Percentiles rank a stretch among this genome's conserved stretches.
Conservation (phyloP, 2,329 filamentous ascomycete genomes). For the Aspergillus pseudotamarii region DNA sequence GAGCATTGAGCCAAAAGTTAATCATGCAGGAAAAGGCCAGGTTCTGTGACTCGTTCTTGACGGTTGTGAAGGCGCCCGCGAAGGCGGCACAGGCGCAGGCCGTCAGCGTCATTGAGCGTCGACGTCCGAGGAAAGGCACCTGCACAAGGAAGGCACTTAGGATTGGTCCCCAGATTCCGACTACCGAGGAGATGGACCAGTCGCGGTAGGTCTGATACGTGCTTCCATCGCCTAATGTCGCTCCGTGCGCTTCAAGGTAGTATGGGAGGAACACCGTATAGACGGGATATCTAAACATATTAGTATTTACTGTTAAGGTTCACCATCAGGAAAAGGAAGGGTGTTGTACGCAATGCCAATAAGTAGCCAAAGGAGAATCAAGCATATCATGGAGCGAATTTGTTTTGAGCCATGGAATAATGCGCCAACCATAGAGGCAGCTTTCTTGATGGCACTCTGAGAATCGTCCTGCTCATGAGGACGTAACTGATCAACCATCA, state of each 20-base stretch:
- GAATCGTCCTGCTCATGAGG: not conserved
- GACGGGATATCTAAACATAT: constrained; percentile 60
- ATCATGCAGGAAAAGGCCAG: not conserved
- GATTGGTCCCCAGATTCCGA: constrained; percentile 19
- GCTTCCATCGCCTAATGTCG: constrained; percentile 55
- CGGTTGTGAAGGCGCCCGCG: not conserved
- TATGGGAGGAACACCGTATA: constrained; percentile 73
- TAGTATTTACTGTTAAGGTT: not conserved
- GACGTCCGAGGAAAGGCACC: not conserved
- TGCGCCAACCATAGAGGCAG: not conserved
- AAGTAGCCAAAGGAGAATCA: not conserved
- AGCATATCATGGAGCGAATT: not conserved
- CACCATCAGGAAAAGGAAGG: too few relatives aligned
- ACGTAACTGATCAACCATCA: constrained; percentile 48
- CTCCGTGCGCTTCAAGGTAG: constrained; percentile 65
- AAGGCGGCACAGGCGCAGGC: not conserved
- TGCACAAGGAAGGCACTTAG: not conserved
- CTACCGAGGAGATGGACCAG: constrained; percentile 70
- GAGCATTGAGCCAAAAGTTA: not conserved
- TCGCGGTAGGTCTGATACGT: constrained; percentile 69
- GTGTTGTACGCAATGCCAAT: not conserved
- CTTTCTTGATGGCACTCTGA: not conserved
- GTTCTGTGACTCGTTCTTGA: not conserved
- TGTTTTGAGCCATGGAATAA: not conserved
- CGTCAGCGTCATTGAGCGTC: not conserved